Evolutionary conservation across 1,284 basidiomycete genomes (phyloP).

Genomic region (Microbotryum lychnidis-dioicae): DNA sequence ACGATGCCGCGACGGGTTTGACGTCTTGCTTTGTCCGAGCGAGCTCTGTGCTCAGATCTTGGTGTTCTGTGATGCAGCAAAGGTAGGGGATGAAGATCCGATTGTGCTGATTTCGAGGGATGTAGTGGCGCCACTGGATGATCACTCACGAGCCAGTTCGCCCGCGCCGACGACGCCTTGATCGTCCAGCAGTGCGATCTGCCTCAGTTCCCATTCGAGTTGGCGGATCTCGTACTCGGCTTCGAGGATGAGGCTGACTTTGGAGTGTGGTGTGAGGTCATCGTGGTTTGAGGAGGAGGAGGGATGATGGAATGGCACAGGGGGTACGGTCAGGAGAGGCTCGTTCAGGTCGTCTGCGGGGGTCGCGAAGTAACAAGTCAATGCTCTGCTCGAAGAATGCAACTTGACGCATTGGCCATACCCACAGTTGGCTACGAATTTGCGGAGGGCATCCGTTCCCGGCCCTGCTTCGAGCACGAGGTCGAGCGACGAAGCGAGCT

Average conservation of each 20-base stretch:
- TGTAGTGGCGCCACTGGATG: too few species aligned
- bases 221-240: constrained; percentile 31
- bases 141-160: constrained; percentile 27
- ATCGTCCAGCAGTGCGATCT: constrained; percentile 31
- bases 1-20: constrained; percentile 5
- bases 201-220: constrained; percentile 33
- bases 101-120: too few species aligned
- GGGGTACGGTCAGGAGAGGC: constrained; percentile 28
- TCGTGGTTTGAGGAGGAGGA: not conserved
- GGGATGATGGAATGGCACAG: constrained; percentile 4
- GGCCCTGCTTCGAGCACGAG: constrained; percentile 18
- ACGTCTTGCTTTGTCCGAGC: constrained; percentile 3
- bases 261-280: constrained; percentile 18
- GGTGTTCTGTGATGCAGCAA: constrained; percentile 14
- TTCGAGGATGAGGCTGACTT: constrained; percentile 34
- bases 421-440: constrained; percentile 34
- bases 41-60: constrained; percentile 15
- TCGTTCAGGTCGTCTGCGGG: constrained; percentile 34
- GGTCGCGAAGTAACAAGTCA: not conserved
- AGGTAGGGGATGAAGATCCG: too few species aligned
- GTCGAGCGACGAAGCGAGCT: constrained; percentile 17
- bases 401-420: not conserved
- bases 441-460: constrained; percentile 30
- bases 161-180: constrained; percentile 32
- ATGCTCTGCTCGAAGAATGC: not conserved